These are phyloP conservation scores for Alternaria solani DNA, from an alignment of 2,329 filamentous ascomycete genomes.

Conservation along the genomic window DNA sequence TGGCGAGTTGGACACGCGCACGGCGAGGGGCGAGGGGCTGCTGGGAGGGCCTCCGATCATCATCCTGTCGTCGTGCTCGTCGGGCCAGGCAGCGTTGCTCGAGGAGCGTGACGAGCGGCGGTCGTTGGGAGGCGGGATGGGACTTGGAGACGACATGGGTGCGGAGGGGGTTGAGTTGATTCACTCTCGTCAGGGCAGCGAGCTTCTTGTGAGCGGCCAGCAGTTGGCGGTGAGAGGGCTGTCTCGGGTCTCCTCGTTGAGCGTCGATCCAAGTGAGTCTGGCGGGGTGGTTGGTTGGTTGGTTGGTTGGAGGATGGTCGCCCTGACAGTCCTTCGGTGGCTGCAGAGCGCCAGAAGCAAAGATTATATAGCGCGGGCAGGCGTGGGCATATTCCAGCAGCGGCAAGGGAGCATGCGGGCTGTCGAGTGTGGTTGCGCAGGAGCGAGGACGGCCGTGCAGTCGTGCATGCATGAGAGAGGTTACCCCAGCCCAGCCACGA, in stretches of 20 bases:
- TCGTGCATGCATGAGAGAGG: background rate
- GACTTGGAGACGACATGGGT: conserved; percentile 47
- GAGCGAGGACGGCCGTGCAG: conserved; percentile 22
- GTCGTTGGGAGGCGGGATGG: conserved; percentile 48
- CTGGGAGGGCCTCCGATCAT: conserved; percentile 50
- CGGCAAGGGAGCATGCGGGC: conserved; percentile 23
- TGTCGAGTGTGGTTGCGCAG: conserved; percentile 27
- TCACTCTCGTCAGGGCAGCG: too few species aligned
- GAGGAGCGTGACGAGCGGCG: conserved; percentile 48
- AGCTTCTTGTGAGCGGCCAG: background rate
- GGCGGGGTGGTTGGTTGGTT: background rate
- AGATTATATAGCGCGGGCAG: conserved; percentile 24
- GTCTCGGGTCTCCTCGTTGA: conserved; percentile 8
- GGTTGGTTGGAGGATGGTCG: conserved; percentile 5
- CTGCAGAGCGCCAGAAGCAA: conserved; percentile 22
- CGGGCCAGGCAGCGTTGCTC: conserved; percentile 38
- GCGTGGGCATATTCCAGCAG: conserved; percentile 30
- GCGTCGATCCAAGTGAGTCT: conserved; percentile 6
- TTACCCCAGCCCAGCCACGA: conserved; percentile 3
- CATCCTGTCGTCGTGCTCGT: conserved; percentile 25
- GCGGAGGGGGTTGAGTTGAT: too few species aligned
- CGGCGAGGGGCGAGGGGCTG: conserved; percentile 49
- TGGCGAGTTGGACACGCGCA: conserved; percentile 50
- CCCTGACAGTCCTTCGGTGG: conserved; percentile 11
- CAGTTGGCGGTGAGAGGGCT: conserved; percentile 13